Conservation (phyloP, 2,329 filamentous ascomycete species). For the Pseudonectria buxi region DNA sequence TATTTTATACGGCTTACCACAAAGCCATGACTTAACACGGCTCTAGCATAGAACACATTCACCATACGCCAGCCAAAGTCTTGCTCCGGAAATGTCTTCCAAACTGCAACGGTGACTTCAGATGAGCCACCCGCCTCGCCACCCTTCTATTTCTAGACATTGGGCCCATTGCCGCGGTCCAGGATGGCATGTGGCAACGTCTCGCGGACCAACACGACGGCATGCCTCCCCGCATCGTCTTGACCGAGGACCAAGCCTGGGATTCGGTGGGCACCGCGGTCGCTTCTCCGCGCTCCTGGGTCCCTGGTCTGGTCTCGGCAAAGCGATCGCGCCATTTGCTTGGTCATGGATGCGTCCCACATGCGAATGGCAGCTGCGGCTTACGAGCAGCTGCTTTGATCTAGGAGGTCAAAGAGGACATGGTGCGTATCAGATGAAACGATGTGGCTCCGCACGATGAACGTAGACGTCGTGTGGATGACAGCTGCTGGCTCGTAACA, state of each 20-base stretch:
- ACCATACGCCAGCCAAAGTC: too few species aligned
- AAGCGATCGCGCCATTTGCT: neutral
- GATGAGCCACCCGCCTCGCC: neutral
- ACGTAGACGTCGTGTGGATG: neutral
- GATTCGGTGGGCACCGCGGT: neutral
- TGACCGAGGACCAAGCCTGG: slow-evolving; percentile 1
- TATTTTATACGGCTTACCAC: too few species aligned
- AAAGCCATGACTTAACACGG: too few species aligned
- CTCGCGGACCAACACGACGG: neutral
- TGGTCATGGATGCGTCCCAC: neutral
- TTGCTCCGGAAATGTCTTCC: neutral
- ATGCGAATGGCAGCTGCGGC: neutral
- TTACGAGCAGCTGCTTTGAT: too few species aligned
- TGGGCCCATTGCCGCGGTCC: neutral
- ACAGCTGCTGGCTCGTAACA: neutral
- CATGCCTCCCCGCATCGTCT: neutral
- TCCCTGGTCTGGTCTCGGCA: neutral
- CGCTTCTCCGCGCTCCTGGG: neutral
- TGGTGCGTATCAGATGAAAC: neutral
- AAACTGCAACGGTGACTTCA: neutral
- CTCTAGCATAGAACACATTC: too few species aligned
- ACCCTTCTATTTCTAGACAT: slow-evolving; percentile 1
- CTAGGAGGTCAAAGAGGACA: neutral
- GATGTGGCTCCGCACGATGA: neutral
- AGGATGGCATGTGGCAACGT: neutral